phyloP scores from a whole-genome alignment of 2,329 filamentous ascomycete genomes.

The Diaporthe citriasiana region DNA sequence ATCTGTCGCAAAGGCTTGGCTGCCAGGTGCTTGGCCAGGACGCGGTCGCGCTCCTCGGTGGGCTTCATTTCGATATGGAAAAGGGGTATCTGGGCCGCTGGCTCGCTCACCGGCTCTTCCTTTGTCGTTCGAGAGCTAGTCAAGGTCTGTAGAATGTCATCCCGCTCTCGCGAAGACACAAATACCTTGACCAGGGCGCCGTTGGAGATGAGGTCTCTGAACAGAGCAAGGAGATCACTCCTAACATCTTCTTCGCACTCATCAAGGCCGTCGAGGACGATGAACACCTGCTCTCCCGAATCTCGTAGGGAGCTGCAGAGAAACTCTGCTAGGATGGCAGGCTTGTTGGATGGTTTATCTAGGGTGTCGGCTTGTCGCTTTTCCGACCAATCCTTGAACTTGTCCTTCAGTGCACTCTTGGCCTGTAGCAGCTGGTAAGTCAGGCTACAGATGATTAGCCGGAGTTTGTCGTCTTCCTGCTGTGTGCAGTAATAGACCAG shows the following conservation, averaged over 20 bases:
- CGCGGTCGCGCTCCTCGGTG: neutral
- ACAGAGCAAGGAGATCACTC: neutral
- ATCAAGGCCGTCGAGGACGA: slow-evolving; percentile 4
- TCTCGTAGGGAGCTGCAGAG: neutral
- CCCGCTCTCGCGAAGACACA: neutral
- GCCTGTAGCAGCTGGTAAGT: slow-evolving; percentile 6
- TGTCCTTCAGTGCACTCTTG: neutral
- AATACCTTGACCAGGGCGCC: slow-evolving; percentile 1
- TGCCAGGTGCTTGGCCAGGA: slow-evolving; percentile 1
- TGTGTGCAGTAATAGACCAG: neutral
- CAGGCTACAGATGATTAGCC: neutral
- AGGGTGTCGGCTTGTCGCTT: neutral
- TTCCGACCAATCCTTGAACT: slow-evolving; percentile 10
- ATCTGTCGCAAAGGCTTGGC: neutral
- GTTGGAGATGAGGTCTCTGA: neutral
- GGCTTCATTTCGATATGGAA: slow-evolving; percentile 14
- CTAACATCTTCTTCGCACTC: slow-evolving; percentile 18
- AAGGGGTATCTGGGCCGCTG: neutral
- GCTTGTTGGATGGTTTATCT: neutral
- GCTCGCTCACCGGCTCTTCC: neutral
- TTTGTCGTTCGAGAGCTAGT: neutral
- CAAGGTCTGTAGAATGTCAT: neutral
- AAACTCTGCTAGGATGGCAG: neutral
- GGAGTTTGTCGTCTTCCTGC: neutral
- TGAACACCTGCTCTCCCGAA: neutral